Evolutionary conservation across 805 yeast genomes (phyloP), one percentile per base, ranked within the genome.

Genomic region (Jamesozyma rosinii): DNA sequence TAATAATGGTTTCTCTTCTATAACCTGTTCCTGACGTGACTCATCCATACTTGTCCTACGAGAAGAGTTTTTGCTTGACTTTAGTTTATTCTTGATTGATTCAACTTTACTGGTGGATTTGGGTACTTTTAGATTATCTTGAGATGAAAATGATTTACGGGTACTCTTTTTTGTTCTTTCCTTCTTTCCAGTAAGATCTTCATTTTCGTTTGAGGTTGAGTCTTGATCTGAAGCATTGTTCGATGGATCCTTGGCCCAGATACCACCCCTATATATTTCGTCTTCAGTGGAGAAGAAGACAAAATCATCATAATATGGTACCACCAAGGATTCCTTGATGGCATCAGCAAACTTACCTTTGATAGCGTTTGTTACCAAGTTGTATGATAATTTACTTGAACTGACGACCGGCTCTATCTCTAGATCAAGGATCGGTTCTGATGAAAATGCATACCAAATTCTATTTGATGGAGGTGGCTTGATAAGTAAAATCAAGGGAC

Each of bases 391-490:
- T 50, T 85, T 84, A 43, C 94, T 72, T 4, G 95, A 78, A 50
- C 95, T 83, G 10, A 90, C 86, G n/a, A 86, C 76, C 0, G 98
- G 98, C 60, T 88, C 97, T 40, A 89, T 80, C 30, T 74, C 77
- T 46, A 90, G 59, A 44, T 79, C 82, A 57, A 90, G 63, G 8
- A 71, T 68, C 0, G 98, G 98, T 73, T 81, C 85, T 10, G 73
- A 63, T 48, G 78, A 83, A 60, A 88, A 92, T 1, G 85, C 76
- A 57, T 87, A 92, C 98, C 98, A 92, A 1, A 92, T 55, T 54
- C 98, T 73, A 42, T 78, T 79, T 1, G 95, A 80, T 8, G 98
- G 97, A 1, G 96, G 95, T 1, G 94, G 86, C 57, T 92, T 92
- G 29, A 90, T 58, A 34, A 75, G 67, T 18, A 89, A 54, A 0